These are phyloP conservation scores for Acanthochlamys bracteata DNA, from an alignment of 106 monocot genomes.

Conservation along the genomic window DNA sequence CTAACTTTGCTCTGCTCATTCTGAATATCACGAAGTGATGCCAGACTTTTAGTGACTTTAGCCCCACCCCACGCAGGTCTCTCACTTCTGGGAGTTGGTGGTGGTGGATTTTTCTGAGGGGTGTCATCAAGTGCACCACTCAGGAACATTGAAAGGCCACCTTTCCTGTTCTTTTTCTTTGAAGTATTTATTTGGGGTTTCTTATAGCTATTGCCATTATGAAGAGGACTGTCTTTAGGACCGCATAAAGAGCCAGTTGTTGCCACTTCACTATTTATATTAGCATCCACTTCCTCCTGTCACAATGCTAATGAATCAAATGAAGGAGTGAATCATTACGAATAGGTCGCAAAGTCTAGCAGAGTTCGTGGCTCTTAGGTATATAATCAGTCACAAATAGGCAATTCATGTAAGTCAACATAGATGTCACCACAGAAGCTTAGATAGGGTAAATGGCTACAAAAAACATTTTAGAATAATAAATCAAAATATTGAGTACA, in stretches of 20 bases:
- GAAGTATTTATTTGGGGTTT: slow-evolving; percentile 16
- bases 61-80: slow-evolving; percentile 92
- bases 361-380: too few species aligned
- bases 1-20: slow-evolving; percentile 72
- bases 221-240: slow-evolving; percentile 23
- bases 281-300: slow-evolving; percentile 29
- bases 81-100: slow-evolving; percentile 65
- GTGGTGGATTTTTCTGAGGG: slow-evolving; percentile 36
- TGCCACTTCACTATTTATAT: slow-evolving; percentile 11
- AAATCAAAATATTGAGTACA: too few species aligned
- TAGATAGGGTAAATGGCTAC: too few species aligned
- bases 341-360: background rate
- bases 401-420: too few species aligned
- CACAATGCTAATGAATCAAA: slow-evolving; percentile 1
- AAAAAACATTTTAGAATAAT: too few species aligned
- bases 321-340: background rate
- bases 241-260: slow-evolving; percentile 8
- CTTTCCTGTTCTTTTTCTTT: slow-evolving; percentile 91
- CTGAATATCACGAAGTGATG: slow-evolving; percentile 85
- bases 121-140: slow-evolving; percentile 88
- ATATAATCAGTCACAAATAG: too few species aligned
- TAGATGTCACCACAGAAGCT: too few species aligned
- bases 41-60: slow-evolving; percentile 37
- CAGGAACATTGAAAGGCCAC: slow-evolving; percentile 89
- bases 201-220: slow-evolving; percentile 19